phyloP scores from a whole-genome alignment of 169 alveolate genomes.

The Besnoitia besnoiti region DNA sequence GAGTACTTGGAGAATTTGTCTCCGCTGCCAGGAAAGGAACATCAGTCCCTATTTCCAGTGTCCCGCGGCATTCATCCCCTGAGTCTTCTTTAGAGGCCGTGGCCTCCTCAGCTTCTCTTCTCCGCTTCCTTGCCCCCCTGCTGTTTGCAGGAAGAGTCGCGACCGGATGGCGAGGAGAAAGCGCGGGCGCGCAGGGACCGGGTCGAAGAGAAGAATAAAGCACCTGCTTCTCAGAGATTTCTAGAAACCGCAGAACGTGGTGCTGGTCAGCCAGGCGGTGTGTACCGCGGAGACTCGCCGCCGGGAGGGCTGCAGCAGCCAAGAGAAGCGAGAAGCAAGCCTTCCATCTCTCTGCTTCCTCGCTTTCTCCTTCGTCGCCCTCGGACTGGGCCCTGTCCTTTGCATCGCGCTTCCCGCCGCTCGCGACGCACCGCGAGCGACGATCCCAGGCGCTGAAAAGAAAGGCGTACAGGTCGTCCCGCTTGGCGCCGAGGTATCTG shows the following conservation, averaged over 20 bases:
- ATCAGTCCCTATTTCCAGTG: too few relatives aligned
- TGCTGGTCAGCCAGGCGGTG: constrained; percentile 3
- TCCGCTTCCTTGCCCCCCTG: too few relatives aligned
- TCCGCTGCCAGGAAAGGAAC: too few relatives aligned
- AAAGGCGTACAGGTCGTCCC: not conserved
- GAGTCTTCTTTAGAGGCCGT: too few relatives aligned
- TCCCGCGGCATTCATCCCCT: too few relatives aligned
- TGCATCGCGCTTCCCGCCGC: not conserved
- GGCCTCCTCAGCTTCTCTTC: too few relatives aligned
- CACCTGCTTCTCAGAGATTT: not conserved
- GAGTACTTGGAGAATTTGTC: too few relatives aligned
- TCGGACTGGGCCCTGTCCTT: not conserved
- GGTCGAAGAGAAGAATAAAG: not conserved
- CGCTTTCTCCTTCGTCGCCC: not conserved
- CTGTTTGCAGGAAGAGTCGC: not conserved
- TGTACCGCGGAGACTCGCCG: not conserved
- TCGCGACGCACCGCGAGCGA: not conserved
- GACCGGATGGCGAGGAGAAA: not conserved
- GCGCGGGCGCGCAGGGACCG: not conserved
- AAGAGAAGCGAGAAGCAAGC: constrained; percentile 1
- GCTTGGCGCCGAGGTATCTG: not conserved
- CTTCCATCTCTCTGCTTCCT: constrained; percentile 16
- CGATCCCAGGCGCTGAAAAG: not conserved
- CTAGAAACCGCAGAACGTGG: not conserved
- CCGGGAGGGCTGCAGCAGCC: constrained; percentile 9